A percentile compares a stretch with the other conserved stretches of the same genome.
Conservation (phyloP, 108 stramenopile species). For the Cyclotella atomus region DNA sequence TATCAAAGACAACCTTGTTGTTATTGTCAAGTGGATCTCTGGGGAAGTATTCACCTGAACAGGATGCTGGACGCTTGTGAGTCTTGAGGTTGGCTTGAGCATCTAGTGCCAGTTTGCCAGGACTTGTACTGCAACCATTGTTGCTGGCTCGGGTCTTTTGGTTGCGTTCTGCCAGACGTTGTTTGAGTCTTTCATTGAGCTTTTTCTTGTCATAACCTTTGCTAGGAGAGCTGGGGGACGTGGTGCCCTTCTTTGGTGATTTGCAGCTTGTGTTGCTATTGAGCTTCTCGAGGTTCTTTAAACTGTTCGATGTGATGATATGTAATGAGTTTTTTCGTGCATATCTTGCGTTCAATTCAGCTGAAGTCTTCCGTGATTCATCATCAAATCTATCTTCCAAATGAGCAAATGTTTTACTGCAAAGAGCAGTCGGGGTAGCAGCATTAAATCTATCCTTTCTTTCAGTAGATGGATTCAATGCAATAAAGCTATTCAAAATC, state of each 20-base stretch:
- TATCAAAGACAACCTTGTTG: background rate
- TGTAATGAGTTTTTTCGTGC: background rate
- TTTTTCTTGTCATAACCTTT: constrained; percentile 10
- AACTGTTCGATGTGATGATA: background rate
- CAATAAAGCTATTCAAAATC: constrained; percentile 8
- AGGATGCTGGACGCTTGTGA: background rate
- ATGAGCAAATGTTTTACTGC: background rate
- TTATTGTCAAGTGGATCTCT: background rate
- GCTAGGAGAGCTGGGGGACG: background rate
- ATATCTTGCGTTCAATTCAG: background rate
- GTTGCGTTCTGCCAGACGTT: constrained; percentile 24
- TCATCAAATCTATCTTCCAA: background rate
- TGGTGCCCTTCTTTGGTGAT: background rate
- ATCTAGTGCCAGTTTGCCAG: background rate
- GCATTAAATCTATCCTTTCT: background rate
- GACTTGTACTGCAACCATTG: background rate
- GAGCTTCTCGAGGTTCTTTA: background rate
- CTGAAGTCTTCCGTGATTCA: background rate
- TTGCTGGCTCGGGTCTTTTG: background rate
- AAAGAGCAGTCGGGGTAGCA: background rate
- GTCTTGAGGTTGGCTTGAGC: background rate
- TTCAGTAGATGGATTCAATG: constrained; percentile 3
- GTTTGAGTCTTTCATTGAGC: constrained; percentile 23
- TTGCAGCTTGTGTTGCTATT: background rate
- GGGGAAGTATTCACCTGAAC: background rate